These are phyloP conservation scores for Colletotrichum liaoningense DNA, from an alignment of 2,329 filamentous ascomycete genomes.

Conservation along the genomic window DNA sequence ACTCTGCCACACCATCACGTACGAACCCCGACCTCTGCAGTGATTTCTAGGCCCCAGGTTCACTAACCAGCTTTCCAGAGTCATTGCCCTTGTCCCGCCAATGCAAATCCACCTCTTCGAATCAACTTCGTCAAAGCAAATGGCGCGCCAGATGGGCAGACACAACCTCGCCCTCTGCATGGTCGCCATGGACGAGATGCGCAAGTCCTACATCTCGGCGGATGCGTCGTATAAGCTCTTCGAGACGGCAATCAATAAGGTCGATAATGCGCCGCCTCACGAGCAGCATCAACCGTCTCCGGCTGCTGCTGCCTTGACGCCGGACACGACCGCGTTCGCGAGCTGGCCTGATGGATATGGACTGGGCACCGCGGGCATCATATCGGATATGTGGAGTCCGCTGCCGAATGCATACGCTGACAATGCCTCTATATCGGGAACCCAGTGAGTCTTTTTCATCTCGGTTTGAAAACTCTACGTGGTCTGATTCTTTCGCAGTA, in stretches of 20 bases:
- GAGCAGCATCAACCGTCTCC: slow-evolving; percentile 13
- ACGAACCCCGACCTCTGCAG: background rate
- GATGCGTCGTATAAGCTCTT: slow-evolving; percentile 22
- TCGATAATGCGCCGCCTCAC: slow-evolving; percentile 5
- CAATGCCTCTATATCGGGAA: slow-evolving; percentile 7
- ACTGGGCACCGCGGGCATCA: slow-evolving; percentile 3
- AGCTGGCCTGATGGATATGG: slow-evolving; percentile 21
- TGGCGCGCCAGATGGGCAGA: slow-evolving; percentile 29
- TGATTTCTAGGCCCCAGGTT: background rate
- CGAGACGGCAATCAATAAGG: slow-evolving; percentile 25
- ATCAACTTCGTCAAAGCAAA: slow-evolving; percentile 21
- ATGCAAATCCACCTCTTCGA: slow-evolving; percentile 34
- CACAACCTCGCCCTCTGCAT: slow-evolving; percentile 30
- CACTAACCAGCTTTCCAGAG: background rate
- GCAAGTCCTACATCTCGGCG: slow-evolving; percentile 28
- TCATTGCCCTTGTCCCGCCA: slow-evolving; percentile 25
- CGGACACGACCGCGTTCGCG: background rate
- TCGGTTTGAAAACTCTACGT: background rate
- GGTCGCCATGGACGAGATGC: slow-evolving; percentile 29
- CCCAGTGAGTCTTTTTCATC: slow-evolving; percentile 1
- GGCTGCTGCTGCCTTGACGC: background rate
- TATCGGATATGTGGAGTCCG: slow-evolving; percentile 25
- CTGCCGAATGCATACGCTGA: slow-evolving; percentile 2
- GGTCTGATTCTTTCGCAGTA: background rate
- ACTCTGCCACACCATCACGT: slow-evolving; percentile 17